Evolutionary conservation across 1,284 basidiomycete genomes (phyloP).

Genomic region (Marasmius tenuissimus): DNA sequence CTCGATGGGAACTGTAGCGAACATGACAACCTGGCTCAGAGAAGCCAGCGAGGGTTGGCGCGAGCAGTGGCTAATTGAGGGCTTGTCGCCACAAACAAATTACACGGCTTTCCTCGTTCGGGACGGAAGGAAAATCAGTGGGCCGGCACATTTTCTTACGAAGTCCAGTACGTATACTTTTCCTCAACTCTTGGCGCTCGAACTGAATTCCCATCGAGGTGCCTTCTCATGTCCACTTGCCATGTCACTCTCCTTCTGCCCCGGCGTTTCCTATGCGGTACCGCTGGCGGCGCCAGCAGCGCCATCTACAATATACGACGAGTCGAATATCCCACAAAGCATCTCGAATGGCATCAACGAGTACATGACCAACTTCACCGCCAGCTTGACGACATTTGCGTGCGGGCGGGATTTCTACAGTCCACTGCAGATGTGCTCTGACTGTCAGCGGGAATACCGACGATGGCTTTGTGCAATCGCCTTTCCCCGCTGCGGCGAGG

Average conservation of each 20-base stretch:
- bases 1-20: constrained; percentile 41
- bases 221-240: constrained; percentile 74
- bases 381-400: constrained; percentile 66
- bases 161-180: constrained; percentile 57
- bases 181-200: constrained; percentile 8
- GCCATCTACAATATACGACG: constrained; percentile 46
- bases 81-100: constrained; percentile 61
- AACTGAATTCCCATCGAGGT: constrained; percentile 35
- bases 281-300: constrained; percentile 54
- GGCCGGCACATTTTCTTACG: constrained; percentile 65
- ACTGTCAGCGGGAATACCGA: constrained; percentile 76
- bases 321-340: constrained; percentile 48
- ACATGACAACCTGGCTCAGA: constrained; percentile 53
- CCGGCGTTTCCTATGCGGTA: constrained; percentile 67
- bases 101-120: constrained; percentile 68
- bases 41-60: constrained; percentile 56
- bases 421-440: constrained; percentile 72
- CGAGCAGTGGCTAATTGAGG: constrained; percentile 62
- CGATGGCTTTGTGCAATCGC: constrained; percentile 77
- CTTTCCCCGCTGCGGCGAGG: constrained; percentile 72
- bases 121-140: constrained; percentile 52
- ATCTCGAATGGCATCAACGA: constrained; percentile 52
- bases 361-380: constrained; percentile 74
- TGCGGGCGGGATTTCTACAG: constrained; percentile 85
- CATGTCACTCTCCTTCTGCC: constrained; percentile 74